Base-by-base conservation (phyloP, 1,284 basidiomycete genomes). In the Ganoderma lingzhi region DNA sequence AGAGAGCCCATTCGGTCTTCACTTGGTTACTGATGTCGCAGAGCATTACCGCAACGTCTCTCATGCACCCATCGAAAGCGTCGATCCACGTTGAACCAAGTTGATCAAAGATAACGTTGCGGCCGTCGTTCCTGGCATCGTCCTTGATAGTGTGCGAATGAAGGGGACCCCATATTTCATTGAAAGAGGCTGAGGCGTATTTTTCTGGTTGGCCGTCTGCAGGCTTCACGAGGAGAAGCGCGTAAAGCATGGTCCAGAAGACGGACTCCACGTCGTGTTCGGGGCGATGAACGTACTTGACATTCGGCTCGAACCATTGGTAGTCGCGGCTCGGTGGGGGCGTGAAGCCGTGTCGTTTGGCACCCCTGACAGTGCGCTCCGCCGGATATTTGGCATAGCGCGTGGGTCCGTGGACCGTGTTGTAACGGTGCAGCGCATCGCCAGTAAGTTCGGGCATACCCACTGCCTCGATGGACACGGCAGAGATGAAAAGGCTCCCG, bases 211-310 rank as follows among this genome's bases (percentile, higher is more conserved):
- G 3, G 35, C 23, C 59, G 9, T 39, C 9, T 19, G 23, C 9
- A 17, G 51, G 59, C 23, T 61, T 37, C 10, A 42, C 59, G 12
- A 41, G 37, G 17, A 61, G 59, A n/a, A 61, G 39, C 1, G 23
- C 59, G 39, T 28, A 42, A 6, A 61, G 37, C n/a, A 61, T 39
- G 23, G 59, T 9, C 59, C 59, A 61, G 39, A 41, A 61, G 19
- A 61, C 23, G 2, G 59, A 61, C 17, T 61, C 59, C 23, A 61
- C 59, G 41, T 61, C 59, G 59, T 61, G 41, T 44, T 61, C 59
- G 39, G 59, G 37, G n/a, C 59, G 59, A 28, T 30, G 59, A 37
- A 42, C 14, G 23, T 14, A 61, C 14, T n/a, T 5, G 17, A 41
- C 10, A 28, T 41, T 10, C 37, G 41, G 8, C 37, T 39, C 6